Conservation (phyloP, 768 basidiomycete genomes). For the Xanthoconium purpureum region DNA sequence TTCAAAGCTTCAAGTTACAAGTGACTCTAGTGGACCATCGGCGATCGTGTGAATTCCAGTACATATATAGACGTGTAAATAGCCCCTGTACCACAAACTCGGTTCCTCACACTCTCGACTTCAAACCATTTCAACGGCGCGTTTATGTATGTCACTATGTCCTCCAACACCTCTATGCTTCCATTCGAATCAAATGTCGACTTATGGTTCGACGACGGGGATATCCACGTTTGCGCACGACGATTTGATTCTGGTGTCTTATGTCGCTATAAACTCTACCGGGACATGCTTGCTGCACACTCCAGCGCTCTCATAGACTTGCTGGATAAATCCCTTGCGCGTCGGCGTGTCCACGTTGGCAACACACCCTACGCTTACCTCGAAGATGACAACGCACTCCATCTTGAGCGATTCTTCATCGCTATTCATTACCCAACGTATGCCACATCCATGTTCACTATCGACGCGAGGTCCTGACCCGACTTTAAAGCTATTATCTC, state of each 20-base stretch:
- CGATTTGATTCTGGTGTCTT: slow-evolving; percentile 3
- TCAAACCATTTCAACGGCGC: not conserved
- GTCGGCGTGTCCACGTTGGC: not conserved
- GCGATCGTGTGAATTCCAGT: no score
- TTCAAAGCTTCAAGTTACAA: no score
- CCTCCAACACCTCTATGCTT: not conserved
- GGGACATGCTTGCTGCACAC: slow-evolving; percentile 1
- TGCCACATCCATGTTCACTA: not conserved
- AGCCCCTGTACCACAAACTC: no score
- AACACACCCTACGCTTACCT: not conserved
- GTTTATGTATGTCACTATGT: not conserved
- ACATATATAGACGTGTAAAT: no score
- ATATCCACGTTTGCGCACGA: not conserved
- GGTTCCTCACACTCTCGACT: no score
- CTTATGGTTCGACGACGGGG: slow-evolving; percentile 8
- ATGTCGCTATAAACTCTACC: slow-evolving; percentile 7
- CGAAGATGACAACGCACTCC: slow-evolving; percentile 1
- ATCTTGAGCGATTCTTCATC: slow-evolving; percentile 6
- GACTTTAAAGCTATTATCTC: not conserved
- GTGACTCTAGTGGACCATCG: no score
- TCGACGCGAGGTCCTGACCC: not conserved
- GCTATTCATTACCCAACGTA: slow-evolving; percentile 1
- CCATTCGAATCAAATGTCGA: not conserved
- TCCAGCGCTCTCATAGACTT: not conserved
- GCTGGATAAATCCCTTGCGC: not conserved